Percentiles rank a stretch among this genome's conserved stretches.
These are phyloP conservation scores for Keithomyces neogunnii DNA, from an alignment of 2,329 filamentous ascomycete species.

Conservation along the genomic window DNA sequence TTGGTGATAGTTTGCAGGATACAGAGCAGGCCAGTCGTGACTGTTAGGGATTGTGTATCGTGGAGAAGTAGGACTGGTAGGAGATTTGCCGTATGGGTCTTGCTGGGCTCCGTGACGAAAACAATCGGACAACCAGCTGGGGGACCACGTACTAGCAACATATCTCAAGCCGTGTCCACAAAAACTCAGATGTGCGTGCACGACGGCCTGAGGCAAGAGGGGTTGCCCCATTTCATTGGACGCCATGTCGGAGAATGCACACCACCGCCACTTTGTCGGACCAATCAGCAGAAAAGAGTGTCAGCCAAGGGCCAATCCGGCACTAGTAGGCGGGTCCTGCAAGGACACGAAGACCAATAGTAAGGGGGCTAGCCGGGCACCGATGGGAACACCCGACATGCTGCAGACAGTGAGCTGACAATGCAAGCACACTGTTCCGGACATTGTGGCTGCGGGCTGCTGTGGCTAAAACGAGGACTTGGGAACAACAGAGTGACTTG, in stretches of 20 bases:
- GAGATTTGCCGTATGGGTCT: conserved; percentile 3
- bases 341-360: background rate
- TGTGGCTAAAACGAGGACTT: background rate
- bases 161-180: background rate
- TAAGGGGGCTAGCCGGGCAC: background rate
- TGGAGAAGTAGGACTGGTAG: conserved; percentile 3
- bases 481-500: background rate
- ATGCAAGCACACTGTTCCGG: background rate
- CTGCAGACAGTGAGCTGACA: background rate
- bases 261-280: background rate
- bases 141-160: conserved; percentile 12
- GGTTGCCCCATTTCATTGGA: conserved; percentile 4
- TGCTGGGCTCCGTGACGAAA: conserved; percentile 9
- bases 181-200: background rate
- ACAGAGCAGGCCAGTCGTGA: conserved; percentile 3
- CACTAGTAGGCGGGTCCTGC: background rate
- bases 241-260: conserved; percentile 4
- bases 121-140: conserved; percentile 7
- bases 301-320: background rate
- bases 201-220: conserved; percentile 12
- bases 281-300: background rate
- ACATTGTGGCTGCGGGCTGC: background rate
- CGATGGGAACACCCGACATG: background rate
- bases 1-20: conserved; percentile 2
- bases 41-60: conserved; percentile 10